phyloP scores from a whole-genome alignment of 116 monocot genomes.

The Iris pallida region DNA sequence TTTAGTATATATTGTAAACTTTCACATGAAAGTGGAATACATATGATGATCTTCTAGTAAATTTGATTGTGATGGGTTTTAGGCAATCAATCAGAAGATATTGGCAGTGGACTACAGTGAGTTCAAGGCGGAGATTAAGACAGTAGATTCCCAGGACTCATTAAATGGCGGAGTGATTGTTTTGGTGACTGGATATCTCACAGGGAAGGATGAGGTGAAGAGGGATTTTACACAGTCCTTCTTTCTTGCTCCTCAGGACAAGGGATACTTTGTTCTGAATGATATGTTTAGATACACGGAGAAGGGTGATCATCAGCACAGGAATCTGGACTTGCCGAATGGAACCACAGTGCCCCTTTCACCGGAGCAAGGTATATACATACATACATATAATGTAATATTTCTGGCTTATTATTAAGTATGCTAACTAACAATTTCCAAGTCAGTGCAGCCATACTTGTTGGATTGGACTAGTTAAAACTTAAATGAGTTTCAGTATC shows the following conservation, averaged over 20 bases:
- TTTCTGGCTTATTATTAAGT: background rate
- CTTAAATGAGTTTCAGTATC: too few species aligned
- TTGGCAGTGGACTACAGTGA: conserved; percentile 55
- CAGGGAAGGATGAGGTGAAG: conserved; percentile 40
- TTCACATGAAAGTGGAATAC: too few species aligned
- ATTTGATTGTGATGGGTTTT: background rate
- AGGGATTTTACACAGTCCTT: conserved; percentile 84
- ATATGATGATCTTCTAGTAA: too few species aligned
- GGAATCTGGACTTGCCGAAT: conserved; percentile 15
- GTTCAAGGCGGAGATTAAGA: conserved; percentile 56
- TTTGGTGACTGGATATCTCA: conserved; percentile 78
- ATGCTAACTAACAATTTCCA: background rate
- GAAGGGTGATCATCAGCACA: conserved; percentile 18
- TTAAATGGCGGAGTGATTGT: conserved; percentile 72
- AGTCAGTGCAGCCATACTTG: background rate
- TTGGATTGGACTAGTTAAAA: background rate
- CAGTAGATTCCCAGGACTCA: conserved; percentile 86
- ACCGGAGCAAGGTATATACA: conserved; percentile 19
- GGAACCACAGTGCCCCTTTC: conserved; percentile 13
- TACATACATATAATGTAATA: background rate
- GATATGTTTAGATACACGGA: conserved; percentile 75
- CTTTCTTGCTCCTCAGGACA: conserved; percentile 94
- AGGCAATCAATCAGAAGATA: conserved; percentile 93
- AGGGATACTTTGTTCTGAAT: conserved; percentile 89
- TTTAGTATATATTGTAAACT: too few species aligned